Evolutionary conservation across 2,329 filamentous ascomycete species (phyloP), one percentile per base, ranked within the genome.

Genomic region (Nothomitra cinnamomea): DNA sequence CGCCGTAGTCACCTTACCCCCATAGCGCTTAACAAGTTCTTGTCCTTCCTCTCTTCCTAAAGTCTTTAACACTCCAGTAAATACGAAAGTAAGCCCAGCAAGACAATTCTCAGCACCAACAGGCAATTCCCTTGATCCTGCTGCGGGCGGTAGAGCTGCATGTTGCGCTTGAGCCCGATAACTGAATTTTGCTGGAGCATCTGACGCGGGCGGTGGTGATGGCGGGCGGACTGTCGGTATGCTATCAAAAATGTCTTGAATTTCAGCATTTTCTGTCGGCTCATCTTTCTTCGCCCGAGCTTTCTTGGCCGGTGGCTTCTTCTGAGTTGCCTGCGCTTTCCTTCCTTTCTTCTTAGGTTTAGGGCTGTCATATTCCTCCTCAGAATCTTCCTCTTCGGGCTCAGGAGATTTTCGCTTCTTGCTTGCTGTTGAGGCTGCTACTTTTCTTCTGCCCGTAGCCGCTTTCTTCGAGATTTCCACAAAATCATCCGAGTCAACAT

Each of bases 81-180:
- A 98, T 25, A 98, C 92, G 63, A 98, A 98, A 0, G 80, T 85
- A 54, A 96, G 73, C 0, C 94, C 92, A 53, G 82, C 82, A 54
- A 98, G 76, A 64, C 92, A 98, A 60, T 95, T 94, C 10, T 92
- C 86, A 52, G 82, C 81, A 6, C 92, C 92, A 19, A 79, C 76
- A 0, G 92, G 92, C 51, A 95, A 70, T 15, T 94, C 87, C 28
- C 73, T 79, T 8, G 75, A 70, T 10, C 79, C 80, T 21, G 77
- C 72, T 50, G 77, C 76, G 6, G 79, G 77, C 17, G 86, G 78
- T 19, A 80, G 78, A 2, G 79, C 38, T 15, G 32, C 24, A 17
- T 77, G 15, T 78, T 82, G 55, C 73, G 54, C 78, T 73, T 60
- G 72, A 62, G 81, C 82, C 59, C 78, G 78, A 74, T 79, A 96